Evolutionary conservation across 805 yeast species (phyloP).

Genomic region (Cyberlindnera amylophila): DNA sequence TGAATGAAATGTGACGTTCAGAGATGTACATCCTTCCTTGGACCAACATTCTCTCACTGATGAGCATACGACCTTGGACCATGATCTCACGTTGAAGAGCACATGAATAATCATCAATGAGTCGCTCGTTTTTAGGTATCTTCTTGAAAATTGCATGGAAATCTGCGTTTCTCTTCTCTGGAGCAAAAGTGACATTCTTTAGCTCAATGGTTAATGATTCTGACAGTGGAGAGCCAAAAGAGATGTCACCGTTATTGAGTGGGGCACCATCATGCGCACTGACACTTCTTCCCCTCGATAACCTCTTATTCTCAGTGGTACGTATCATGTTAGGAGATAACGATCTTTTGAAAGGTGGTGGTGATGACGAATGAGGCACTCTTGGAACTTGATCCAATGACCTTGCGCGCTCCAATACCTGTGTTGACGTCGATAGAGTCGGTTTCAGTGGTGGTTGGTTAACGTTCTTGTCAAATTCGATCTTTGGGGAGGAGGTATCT

Average conservation of each 20-base stretch:
- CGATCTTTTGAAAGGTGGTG: slow-evolving; percentile 15
- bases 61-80: slow-evolving; percentile 80
- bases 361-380: slow-evolving; percentile 4
- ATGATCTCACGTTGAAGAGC: slow-evolving; percentile 80
- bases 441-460: neutral
- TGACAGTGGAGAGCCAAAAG: slow-evolving; percentile 7
- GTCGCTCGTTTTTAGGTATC: slow-evolving; percentile 63
- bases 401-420: neutral
- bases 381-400: slow-evolving; percentile 1
- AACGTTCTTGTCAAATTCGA: neutral
- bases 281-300: slow-evolving; percentile 3
- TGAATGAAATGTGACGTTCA: slow-evolving; percentile 75
- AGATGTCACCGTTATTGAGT: slow-evolving; percentile 9
- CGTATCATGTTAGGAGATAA: slow-evolving; percentile 15
- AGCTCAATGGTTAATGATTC: slow-evolving; percentile 13
- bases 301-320: neutral
- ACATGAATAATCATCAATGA: slow-evolving; percentile 85
- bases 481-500: neutral
- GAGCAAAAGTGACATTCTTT: slow-evolving; percentile 37
- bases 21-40: slow-evolving; percentile 87
- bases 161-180: slow-evolving; percentile 61
- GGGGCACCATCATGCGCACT: slow-evolving; percentile 5
- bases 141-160: slow-evolving; percentile 72
- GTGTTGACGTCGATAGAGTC: neutral
- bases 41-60: slow-evolving; percentile 52